Base-by-base conservation (phyloP, 495 filamentous ascomycete species). In the Penicillium paxilli region DNA sequence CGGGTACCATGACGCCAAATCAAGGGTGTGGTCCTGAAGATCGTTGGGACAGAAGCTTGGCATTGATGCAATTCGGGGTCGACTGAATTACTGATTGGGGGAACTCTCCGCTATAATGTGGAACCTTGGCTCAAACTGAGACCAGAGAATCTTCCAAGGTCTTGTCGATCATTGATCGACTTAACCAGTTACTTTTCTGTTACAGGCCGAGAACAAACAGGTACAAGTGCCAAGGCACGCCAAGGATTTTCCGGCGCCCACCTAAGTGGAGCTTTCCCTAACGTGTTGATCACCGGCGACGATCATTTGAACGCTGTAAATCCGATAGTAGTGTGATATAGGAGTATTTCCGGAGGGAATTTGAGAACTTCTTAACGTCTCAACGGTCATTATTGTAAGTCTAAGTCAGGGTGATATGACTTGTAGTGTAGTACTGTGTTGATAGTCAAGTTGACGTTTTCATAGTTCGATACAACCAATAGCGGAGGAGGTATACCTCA, bases 131-230 rank as follows among this genome's bases (percentile, higher is more conserved):
- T 38, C 16, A 38, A 19, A 38, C 35, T 38, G 35, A 38, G 35
- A 38, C 35, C 33, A 12, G 11, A 16, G 35, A 38, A 44, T 25
- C 51, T 40, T 41, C 19, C 17, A 44, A 41, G 35, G 32, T 28
- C 21, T 41, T 42, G 16, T 23, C 8, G 35, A 38, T 38, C 35
- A 5, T 16, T 19, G 51, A 54, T 54, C 51, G 44, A 2, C 51
- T 16, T 11, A 12, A 41, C 22, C 7, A 53, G 2, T 47, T 53
- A 22, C 51, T 21, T 1, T 26, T 24, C 26, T 16, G 4, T 37
- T 21, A 38, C 19, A 20, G 20, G 32, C 12, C 9, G 17, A 35
- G 44, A 48, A 24, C 32, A 42, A 25, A 7, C 10, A 44, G 33
- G 32, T 17, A 30, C 32, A 30, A 38, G 3, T 44, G 17, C 38